Base-by-base conservation (phyloP, 306 rosid species). In the Sphenostylis stenocarpa region DNA sequence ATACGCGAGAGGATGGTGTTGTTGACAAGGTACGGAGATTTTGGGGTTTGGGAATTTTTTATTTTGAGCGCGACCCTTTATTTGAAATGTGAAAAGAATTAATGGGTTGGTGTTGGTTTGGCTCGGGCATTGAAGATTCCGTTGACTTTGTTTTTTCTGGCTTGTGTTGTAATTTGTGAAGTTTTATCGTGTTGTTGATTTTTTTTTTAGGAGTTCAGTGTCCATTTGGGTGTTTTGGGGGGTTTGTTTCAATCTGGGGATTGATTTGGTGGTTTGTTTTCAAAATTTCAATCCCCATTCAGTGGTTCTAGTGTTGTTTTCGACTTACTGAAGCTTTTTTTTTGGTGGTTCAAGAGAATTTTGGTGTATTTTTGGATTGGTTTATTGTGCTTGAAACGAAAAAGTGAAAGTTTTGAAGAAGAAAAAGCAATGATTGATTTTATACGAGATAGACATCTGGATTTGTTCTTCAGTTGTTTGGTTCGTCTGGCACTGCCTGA, bases 1-100 rank as follows among this genome's bases (percentile, higher is more conserved):
- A 72, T 11, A 53, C 55, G 88, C 90, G 81, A 68, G 70, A 78
- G 23, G 36, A 38, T 12, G 83, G 69, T 31, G 44, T 65, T 75
- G 70, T 65, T 69, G 70, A 61, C 0, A 44, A 69, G 84, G 84
- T 83, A 67, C 51, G 51, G 2, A 11, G 44, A 43, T 72, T 57
- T 77, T 12, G 3, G 49, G 74, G 29, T 15, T 68, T 14, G 4
- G 2, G 63, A 51, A 12, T 31, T 23, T 51, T 60, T 15, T 0
- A 60, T 67, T 83, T 83, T 83, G 77, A 62, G 66, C 12, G 26
- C 36, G 21, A 55, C 72, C 79, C 83, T 15, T 82, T 72, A 11
- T 77, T 57, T 82, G 52, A 3, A 72, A 47, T 33, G 52, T 8
- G 14, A 58, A 72, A 58, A n/a, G 0, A 33, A 62, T 74, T 31